Base-by-base conservation (phyloP, 2,329 filamentous ascomycete species). In the Leptoxyphium fumago region DNA sequence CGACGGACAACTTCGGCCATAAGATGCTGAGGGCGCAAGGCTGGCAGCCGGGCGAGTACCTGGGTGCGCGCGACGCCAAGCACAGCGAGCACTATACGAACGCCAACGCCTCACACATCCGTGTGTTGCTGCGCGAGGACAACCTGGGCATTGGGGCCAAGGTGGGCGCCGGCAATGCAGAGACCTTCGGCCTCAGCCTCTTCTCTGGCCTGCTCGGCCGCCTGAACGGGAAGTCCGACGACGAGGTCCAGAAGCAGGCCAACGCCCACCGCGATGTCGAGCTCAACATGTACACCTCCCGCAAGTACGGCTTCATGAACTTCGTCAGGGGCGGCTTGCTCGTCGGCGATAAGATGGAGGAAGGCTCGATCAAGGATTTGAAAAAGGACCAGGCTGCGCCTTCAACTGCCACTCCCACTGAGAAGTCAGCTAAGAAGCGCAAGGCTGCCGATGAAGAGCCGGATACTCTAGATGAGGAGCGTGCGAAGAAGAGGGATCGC, bases 131-230 rank as follows among this genome's bases (percentile, higher is more conserved):
- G 50, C 94, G 94, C 59, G 88, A 96, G 58, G 87, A 96, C 61
- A 93, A 81, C 54, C 75, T 94, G 38, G 91, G 91, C 2, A 70
- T 98, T 38, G 91, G 91, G 28, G 91, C 88, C 51, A 82, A 82
- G 61, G 72, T 77, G 50, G 81, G 80, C 44, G 78, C 77, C 54
- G 79, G 81, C 51, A 67, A 71, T 34, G 67, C 71, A 3, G 80
- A 86, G 50, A 74, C 86, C 50, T 93, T 89, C 17, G 91, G 89
- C 0, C 72, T 96, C 32, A 84, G 88, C 58, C 82, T 81, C 14
- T 86, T 96, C 53, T 84, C 88, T 57, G 84, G 85, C 50, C 68
- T 98, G 4, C 69, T 98, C 15, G 88, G 89, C 17, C 73, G 91
- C 43, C 66, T 98, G 45, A 98, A 98, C 62, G 91, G 89, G 42